phyloP scores from a whole-genome alignment of 2,329 filamentous ascomycete genomes.

The Fusarium nematophilum region DNA sequence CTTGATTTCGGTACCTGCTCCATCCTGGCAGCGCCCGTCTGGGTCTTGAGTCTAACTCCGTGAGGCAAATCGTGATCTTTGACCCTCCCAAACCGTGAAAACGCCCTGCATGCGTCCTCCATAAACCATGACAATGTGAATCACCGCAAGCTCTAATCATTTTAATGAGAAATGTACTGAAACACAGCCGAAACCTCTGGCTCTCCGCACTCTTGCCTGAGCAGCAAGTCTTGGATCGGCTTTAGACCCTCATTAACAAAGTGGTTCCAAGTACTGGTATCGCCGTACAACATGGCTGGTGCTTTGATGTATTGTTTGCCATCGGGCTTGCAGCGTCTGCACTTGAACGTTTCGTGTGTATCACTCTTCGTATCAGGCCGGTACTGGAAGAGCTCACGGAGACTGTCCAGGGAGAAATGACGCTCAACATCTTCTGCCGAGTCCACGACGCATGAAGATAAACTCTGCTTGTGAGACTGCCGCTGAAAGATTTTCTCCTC shows the following conservation, averaged over 20 bases:
- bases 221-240: constrained; percentile 88
- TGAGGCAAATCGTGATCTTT: constrained; percentile 6
- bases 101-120: constrained; percentile 19
- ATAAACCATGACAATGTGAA: constrained; percentile 22
- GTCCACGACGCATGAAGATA: constrained; percentile 96
- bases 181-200: constrained; percentile 92
- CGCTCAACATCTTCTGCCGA: constrained; percentile 96
- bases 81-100: constrained; percentile 20
- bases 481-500: constrained; percentile 99
- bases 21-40: not conserved
- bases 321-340: constrained; percentile 90
- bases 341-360: constrained; percentile 99
- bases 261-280: constrained; percentile 99
- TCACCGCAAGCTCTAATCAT: not conserved
- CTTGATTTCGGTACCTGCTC: not conserved
- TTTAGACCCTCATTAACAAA: constrained; percentile 85
- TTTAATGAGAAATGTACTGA: constrained; percentile 93
- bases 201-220: constrained; percentile 86
- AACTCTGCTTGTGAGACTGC: constrained; percentile 96
- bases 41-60: constrained; percentile 12
- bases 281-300: constrained; percentile 94
- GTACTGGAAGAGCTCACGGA: constrained; percentile 95
- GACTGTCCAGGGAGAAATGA: constrained; percentile 91
- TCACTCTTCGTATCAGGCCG: constrained; percentile 86
- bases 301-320: constrained; percentile 91